Conservation (phyloP, 2,329 filamentous ascomycete genomes). For the Biscogniauxia sp. region DNA sequence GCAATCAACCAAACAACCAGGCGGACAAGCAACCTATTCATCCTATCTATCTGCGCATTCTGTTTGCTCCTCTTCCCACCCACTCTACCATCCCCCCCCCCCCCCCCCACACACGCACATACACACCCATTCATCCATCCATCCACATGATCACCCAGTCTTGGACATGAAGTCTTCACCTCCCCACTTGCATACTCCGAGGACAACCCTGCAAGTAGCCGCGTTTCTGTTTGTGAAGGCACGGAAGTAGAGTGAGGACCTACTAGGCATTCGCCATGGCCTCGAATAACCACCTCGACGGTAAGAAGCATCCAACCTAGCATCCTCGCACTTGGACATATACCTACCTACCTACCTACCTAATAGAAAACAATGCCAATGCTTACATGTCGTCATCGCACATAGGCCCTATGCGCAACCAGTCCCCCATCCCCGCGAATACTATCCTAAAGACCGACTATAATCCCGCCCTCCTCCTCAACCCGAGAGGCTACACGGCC, state of each 20-base stretch:
- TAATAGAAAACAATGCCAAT: not conserved
- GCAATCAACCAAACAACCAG: too few species aligned
- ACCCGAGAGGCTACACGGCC: conserved; percentile 36
- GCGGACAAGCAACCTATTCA: too few species aligned
- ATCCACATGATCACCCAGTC: conserved; percentile 5
- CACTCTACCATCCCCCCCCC: too few species aligned
- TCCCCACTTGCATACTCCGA: conserved; percentile 3
- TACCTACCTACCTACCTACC: not conserved
- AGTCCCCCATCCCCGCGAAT: conserved; percentile 18
- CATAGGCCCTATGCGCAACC: conserved; percentile 28
- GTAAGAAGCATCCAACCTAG: conserved; percentile 23
- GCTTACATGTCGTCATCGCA: conserved; percentile 18
- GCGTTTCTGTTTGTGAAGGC: conserved; percentile 3
- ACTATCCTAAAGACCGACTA: conserved; percentile 31
- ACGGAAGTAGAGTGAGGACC: conserved; percentile 8
- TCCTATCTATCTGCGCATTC: not conserved
- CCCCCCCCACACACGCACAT: not conserved
- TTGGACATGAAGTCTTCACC: conserved; percentile 19
- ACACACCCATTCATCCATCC: not conserved
- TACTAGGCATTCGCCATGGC: conserved; percentile 28
- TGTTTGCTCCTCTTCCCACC: not conserved
- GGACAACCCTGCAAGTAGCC: conserved; percentile 18
- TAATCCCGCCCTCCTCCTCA: conserved; percentile 41
- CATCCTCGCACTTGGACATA: not conserved
- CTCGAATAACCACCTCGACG: conserved; percentile 34